These are phyloP conservation scores for Phytopythium vexans DNA, from an alignment of 352 stramenopile genomes.

Conservation along the genomic window DNA sequence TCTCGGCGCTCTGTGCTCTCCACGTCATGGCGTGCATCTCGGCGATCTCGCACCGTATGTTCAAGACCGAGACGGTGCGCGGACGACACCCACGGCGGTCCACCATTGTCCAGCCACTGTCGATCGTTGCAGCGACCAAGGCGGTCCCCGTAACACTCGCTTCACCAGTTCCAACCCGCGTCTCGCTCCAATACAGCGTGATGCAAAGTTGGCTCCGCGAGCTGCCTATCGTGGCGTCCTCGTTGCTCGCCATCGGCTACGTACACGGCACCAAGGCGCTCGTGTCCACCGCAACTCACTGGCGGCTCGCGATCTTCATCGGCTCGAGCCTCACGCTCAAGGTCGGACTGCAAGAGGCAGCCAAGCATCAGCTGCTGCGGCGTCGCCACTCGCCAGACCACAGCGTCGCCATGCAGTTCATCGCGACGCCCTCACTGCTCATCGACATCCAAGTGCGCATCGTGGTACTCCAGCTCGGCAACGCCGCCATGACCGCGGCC, in stretches of 20 bases:
- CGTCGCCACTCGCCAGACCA: constrained; percentile 1
- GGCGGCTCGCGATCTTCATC: constrained; percentile 3
- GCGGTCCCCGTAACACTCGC: too few relatives aligned
- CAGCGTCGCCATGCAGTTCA: constrained; percentile 11
- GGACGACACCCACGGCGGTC: neutral
- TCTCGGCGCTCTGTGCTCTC: neutral
- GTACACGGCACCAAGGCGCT: constrained; percentile 2
- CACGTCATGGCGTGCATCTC: neutral
- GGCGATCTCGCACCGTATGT: neutral
- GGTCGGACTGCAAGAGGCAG: constrained; percentile 10
- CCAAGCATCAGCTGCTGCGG: constrained; percentile 7
- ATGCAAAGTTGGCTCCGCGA: constrained; percentile 6
- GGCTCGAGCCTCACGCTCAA: constrained; percentile 11
- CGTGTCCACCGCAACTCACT: neutral
- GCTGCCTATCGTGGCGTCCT: constrained; percentile 8
- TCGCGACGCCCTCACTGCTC: constrained; percentile 26
- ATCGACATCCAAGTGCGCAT: constrained; percentile 33
- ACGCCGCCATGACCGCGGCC: constrained; percentile 8
- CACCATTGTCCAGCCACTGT: neutral
- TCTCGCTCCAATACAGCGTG: neutral
- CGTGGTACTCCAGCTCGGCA: constrained; percentile 19
- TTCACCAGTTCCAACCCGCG: too few relatives aligned
- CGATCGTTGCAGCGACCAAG: too few relatives aligned
- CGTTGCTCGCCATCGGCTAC: constrained; percentile 9
- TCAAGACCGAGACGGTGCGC: neutral